Conservation (phyloP, 768 basidiomycete genomes). For the Calocera viscosa region DNA sequence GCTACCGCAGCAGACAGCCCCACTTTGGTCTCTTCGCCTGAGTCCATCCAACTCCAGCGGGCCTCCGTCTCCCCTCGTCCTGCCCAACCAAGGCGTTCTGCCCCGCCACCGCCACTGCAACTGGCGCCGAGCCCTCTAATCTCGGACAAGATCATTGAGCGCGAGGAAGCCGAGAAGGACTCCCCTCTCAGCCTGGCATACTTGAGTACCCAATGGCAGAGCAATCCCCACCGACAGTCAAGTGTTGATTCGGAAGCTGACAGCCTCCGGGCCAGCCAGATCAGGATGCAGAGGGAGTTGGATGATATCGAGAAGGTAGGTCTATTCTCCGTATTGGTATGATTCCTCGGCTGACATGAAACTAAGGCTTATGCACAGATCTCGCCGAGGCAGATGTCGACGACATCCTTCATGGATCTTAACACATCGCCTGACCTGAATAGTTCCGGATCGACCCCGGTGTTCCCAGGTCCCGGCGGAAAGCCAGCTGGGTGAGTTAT, state of each 20-base stretch:
- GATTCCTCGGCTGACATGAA: background rate
- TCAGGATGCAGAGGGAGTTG: conserved; percentile 57
- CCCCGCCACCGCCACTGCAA: background rate
- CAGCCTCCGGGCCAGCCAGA: conserved; percentile 48
- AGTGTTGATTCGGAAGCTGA: background rate
- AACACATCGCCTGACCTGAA: background rate
- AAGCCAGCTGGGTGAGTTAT: background rate
- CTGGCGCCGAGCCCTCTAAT: conserved; percentile 8
- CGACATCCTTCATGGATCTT: background rate
- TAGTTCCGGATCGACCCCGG: background rate
- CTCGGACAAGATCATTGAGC: conserved; percentile 25
- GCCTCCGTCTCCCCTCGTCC: background rate
- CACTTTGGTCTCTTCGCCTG: too few relatives aligned
- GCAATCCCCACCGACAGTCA: background rate
- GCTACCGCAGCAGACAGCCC: background rate
- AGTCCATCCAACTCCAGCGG: background rate
- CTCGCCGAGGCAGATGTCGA: background rate
- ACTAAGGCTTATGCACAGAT: conserved; percentile 7
- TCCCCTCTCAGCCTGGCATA: conserved; percentile 21
- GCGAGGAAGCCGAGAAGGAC: conserved; percentile 29
- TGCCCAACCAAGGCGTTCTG: background rate
- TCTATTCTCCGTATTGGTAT: conserved; percentile 10
- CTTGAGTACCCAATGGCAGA: conserved; percentile 21
- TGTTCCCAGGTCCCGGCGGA: background rate
- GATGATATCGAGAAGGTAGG: conserved; percentile 65